Conservation (phyloP, 805 yeast genomes). For the Cephaloascus fragrans region DNA sequence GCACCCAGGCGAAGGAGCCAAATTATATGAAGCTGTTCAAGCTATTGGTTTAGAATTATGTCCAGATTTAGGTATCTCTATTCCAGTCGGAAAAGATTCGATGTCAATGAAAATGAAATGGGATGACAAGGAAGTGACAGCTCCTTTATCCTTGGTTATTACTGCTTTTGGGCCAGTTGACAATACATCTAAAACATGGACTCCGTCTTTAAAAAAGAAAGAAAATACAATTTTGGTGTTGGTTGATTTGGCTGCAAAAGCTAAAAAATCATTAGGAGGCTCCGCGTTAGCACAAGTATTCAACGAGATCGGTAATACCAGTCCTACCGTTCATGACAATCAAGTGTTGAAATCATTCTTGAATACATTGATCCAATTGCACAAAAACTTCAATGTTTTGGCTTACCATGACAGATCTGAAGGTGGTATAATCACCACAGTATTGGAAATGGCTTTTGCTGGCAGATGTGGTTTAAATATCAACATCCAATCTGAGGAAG, state of each 20-base stretch:
- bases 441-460: conserved; percentile 95
- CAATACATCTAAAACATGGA: conserved; percentile 88
- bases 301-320: conserved; percentile 71
- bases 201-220: conserved; percentile 61
- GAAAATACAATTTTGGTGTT: conserved; percentile 46
- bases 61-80: conserved; percentile 82
- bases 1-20: conserved; percentile 91
- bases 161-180: conserved; percentile 88
- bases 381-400: conserved; percentile 52
- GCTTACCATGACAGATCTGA: conserved; percentile 96
- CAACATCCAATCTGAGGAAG: conserved; percentile 27
- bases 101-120: conserved; percentile 99
- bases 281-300: conserved; percentile 93
- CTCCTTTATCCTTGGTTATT: conserved; percentile 86
- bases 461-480: conserved; percentile 78
- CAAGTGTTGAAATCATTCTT: conserved; percentile 58
- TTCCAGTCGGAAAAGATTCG: conserved; percentile 98
- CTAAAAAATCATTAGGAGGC: conserved; percentile 62
- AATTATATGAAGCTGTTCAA: conserved; percentile 91
- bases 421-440: conserved; percentile 85
- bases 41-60: conserved; percentile 93
- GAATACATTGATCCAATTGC: conserved; percentile 61
- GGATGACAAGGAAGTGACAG: conserved; percentile 85
- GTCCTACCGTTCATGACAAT: conserved; percentile 77
- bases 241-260: conserved; percentile 74